Evolutionary conservation across 2,329 filamentous ascomycete genomes (phyloP).

Genomic region (Claviceps maximensis): DNA sequence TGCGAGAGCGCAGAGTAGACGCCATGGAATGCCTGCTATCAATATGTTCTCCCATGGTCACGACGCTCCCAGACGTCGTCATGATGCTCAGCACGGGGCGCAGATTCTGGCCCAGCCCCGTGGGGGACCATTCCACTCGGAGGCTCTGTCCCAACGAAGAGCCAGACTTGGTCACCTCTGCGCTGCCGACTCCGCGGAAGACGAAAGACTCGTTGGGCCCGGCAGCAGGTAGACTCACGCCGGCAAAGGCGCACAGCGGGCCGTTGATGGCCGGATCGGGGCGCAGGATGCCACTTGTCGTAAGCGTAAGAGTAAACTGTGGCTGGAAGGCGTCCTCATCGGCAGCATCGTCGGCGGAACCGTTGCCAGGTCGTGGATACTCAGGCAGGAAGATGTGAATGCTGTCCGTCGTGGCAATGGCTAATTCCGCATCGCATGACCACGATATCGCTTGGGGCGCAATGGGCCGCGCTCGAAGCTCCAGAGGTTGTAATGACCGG

Average conservation of each 20-base stretch:
- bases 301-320: conserved; percentile 22
- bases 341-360: conserved; percentile 14
- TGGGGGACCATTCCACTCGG: conserved; percentile 42
- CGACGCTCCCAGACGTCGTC: conserved; percentile 35
- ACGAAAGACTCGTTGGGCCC: conserved; percentile 15
- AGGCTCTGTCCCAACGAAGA: conserved; percentile 41
- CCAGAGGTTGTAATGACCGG: conserved; percentile 33
- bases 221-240: conserved; percentile 19
- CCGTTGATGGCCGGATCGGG: conserved; percentile 32
- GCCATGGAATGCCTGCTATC: conserved; percentile 16
- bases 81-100: conserved; percentile 38
- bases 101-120: conserved; percentile 40
- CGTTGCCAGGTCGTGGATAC: conserved; percentile 15
- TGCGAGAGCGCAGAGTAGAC: conserved; percentile 21
- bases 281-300: conserved; percentile 20
- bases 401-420: conserved; percentile 42
- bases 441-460: conserved; percentile 32
- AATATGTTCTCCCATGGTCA: conserved; percentile 36
- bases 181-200: conserved; percentile 30
- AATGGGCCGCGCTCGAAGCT: conserved; percentile 29
- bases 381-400: conserved; percentile 38
- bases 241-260: conserved; percentile 28
- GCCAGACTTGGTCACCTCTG: conserved; percentile 33
- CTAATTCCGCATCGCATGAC: conserved; percentile 45
- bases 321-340: conserved; percentile 15